phyloP scores from a whole-genome alignment of 768 basidiomycete genomes.

The Thelephora aurantiotincta region DNA sequence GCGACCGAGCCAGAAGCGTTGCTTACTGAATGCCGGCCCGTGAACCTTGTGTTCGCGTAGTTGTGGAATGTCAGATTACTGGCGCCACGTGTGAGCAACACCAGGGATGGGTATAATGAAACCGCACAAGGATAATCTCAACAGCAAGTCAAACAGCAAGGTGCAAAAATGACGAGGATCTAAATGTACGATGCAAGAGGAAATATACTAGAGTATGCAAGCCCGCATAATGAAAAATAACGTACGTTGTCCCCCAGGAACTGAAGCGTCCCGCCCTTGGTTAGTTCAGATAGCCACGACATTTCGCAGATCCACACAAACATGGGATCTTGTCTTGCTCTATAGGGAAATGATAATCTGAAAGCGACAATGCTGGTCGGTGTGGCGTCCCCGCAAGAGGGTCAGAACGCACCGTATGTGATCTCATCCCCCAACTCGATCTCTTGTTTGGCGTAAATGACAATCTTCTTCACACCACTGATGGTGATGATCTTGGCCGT shows the following conservation, averaged over 20 bases:
- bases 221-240: not conserved
- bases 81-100: too few species aligned
- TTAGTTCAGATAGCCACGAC: constrained; percentile 89
- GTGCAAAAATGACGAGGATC: too few species aligned
- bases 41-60: too few species aligned
- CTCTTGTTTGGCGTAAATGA: constrained; percentile 95
- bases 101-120: too few species aligned
- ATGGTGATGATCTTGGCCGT: constrained; percentile 87
- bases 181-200: too few species aligned
- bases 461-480: constrained; percentile 92
- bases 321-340: constrained; percentile 97
- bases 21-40: too few species aligned
- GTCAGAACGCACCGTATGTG: constrained; percentile 56
- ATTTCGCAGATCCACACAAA: constrained; percentile 79
- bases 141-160: too few species aligned
- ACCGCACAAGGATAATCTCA: too few species aligned
- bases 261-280: constrained; percentile 18
- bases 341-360: constrained; percentile 98
- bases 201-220: too few species aligned
- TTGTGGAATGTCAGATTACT: too few species aligned
- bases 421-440: constrained; percentile 97
- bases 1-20: too few species aligned
- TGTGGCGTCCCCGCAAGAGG: not conserved
- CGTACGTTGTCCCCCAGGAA: constrained; percentile 9
- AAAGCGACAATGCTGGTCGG: constrained; percentile 1